Evolutionary conservation across 345 rosid genomes (phyloP), one percentile per base, ranked within the genome.

Genomic region (Punica granatum): DNA sequence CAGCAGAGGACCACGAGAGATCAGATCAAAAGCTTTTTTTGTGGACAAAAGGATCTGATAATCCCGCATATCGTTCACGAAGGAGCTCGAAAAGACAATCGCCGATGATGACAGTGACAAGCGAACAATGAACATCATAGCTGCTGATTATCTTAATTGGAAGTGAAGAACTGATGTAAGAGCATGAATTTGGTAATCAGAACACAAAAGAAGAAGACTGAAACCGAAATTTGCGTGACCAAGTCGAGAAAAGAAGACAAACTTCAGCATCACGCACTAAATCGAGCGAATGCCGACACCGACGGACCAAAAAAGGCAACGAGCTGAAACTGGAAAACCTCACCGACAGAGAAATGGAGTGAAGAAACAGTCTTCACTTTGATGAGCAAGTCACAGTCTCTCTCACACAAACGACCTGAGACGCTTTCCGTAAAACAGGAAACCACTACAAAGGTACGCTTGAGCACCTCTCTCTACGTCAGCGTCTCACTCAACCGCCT

Each of bases 341-440:
- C 61, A 56, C 33, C 61, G 61, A 56, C 61, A 56, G 61, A 28
- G 41, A 56, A 56, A 56, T 56, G 61, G 61, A 56, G 61, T 28
- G 12, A 30, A 11, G 30, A 26, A 26, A 56, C 61, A 13, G 18
- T 2, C 34, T 56, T 30, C 61, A 13, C 34, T 26, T 4, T 30
- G 33, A 56, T 1, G 21, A 56, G 25, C 1, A 10, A 56, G 61
- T 25, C 61, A 56, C 61, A 28, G 33, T 51, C 30, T 51, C 58
- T 51, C 26, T 6, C 58, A n/a, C n/a, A 15, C n/a, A 15, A 15
- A 51, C 30, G 30, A 51, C 11, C 58, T 18, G 28, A 51, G 58
- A 51, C 58, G 26, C 58, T 51, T 23, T n/a, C 28, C 26, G 58
- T 28, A 51, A n/a, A 51, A 51, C 58, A n/a, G 28, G 12, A 23